Evolutionary conservation across 129 eudicot genomes (phyloP), one percentile per base, ranked within the genome.

Genomic region (Flaveria bidentis): DNA sequence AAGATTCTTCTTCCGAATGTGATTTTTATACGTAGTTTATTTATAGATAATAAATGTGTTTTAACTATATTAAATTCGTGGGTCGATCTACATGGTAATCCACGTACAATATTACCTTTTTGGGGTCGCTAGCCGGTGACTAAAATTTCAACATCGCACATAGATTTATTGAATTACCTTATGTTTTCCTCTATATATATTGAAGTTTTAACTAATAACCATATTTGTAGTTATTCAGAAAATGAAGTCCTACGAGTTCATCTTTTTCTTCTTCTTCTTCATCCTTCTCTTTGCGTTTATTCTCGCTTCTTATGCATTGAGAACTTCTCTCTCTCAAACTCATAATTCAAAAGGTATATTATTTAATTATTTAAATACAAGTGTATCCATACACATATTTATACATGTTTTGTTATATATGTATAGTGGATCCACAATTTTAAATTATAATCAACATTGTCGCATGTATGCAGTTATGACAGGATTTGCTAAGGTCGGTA

Each of bases 281-380:
- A 47, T 69, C 74, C 7, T 69, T 26, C 15, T 69, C 16, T 49
- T 69, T 69, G 74, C 61, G 42, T 30, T 23, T 6, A 49, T 49
- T 47, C 61, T 69, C 44, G 47, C 15, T 69, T 25, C 23, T 69
- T 69, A 49, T 26, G 60, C 74, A 11, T 44, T 60, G 49, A 69
- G 44, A 69, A 49, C 74, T 47, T 49, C 39, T 69, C 23, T 30
- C n/a, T 28, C 25, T 69, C 44, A 13, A 47, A 69, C 74, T 69
- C 74, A 30, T 49, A 49, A 49, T n/a, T 69, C 70, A 33, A 64
- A 64, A 64, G 49, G 47, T 64, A 64, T 30, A 30, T 8, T 2
- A 11, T 10, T 4, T 10, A 12, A 4, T n/a, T 6, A 5, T 5
- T 1, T 17, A 1, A 13, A 22, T 57, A 20, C 64, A 57, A 20